Base-by-base conservation (phyloP, 768 basidiomycete species). In the Agaricus subrufescens region DNA sequence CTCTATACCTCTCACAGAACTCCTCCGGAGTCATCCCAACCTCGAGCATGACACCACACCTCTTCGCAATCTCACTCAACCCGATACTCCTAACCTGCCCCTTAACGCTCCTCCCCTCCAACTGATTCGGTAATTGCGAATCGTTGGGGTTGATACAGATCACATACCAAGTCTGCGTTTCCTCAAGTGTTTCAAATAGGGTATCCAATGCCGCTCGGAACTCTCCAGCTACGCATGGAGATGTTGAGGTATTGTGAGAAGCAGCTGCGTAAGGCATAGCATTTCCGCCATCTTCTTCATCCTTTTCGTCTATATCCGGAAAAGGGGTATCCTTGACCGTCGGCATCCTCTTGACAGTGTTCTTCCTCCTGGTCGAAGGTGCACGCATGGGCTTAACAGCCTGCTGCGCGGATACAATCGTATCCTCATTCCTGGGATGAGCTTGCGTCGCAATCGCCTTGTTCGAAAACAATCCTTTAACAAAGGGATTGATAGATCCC, bases 141-240 rank as follows among this genome's bases (percentile, higher is more conserved):
- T 98, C 94, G 66, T 98, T 99, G 3, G 95, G 94, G 67, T 90
- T 94, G 62, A 98, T 71, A 65, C 94, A 97, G 71, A 96, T 92
- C 15, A 97, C 80, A 63, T 86, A 89, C 94, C 94, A 98, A 1
- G 84, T 74, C 71, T 94, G 89, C 14, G 92, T 89, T 63, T 97
- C 95, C 52, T 89, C 86, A 26, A 98, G 75, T 1, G 93, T 94
- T 60, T 89, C 83, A 61, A 98, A 90, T 14, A 97, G 78, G 0
- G 86, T 89, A 64, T 94, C 88, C 49, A 97, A 72, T 4, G 94
- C 91, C 0, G 85, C 71, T 62, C 85, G 83, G 78, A 97, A 93
- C 69, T 95, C 92, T 52, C 94, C 91, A 1, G 93, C 86, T 5
- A 96, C 85, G 62, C 93, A 94, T 0, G 89, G 86, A 9, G 56